Percentiles rank a stretch among this genome's conserved stretches.
phyloP scores from a whole-genome alignment of 2,329 filamentous ascomycete species.

The Arthrinium puccinioides region DNA sequence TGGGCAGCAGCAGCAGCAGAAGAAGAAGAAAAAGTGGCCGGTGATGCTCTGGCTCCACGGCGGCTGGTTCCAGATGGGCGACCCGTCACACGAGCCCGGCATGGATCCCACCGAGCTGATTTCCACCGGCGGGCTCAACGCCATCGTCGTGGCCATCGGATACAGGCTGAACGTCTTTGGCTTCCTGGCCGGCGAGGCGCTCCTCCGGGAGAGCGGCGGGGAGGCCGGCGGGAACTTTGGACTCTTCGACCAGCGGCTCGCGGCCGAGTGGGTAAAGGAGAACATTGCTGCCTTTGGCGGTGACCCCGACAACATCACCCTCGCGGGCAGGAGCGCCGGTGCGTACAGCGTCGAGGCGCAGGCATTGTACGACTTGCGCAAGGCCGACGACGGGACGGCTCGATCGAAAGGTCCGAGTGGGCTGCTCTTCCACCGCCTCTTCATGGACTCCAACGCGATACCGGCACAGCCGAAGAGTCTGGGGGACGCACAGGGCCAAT shows the following conservation, averaged over 20 bases:
- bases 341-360: constrained; percentile 30
- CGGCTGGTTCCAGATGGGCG: constrained; percentile 20
- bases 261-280: constrained; percentile 40
- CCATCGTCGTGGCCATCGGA: constrained; percentile 32
- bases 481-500: too few relatives aligned
- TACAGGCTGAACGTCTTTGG: constrained; percentile 29
- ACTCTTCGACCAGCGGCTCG: constrained; percentile 40
- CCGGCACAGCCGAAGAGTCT: too few relatives aligned
- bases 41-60: constrained; percentile 27
- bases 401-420: too few relatives aligned
- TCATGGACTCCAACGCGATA: too few relatives aligned
- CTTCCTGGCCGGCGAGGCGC: constrained; percentile 20
- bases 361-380: too few relatives aligned
- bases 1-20: neutral
- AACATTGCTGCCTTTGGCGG: constrained; percentile 43
- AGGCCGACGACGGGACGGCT: too few relatives aligned
- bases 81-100: too few relatives aligned
- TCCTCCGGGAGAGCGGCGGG: too few relatives aligned
- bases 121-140: constrained; percentile 26
- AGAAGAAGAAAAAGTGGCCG: constrained; percentile 14
- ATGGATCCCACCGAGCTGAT: too few relatives aligned
- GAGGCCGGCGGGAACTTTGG: constrained; percentile 32
- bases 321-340: constrained; percentile 41
- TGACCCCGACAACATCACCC: constrained; percentile 30
- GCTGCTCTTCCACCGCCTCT: too few relatives aligned